A percentile compares a stretch with the other conserved stretches of the same genome.
These are phyloP conservation scores for Ceratocystis alfenasii DNA, from an alignment of 2,329 filamentous ascomycete species.

Conservation along the genomic window DNA sequence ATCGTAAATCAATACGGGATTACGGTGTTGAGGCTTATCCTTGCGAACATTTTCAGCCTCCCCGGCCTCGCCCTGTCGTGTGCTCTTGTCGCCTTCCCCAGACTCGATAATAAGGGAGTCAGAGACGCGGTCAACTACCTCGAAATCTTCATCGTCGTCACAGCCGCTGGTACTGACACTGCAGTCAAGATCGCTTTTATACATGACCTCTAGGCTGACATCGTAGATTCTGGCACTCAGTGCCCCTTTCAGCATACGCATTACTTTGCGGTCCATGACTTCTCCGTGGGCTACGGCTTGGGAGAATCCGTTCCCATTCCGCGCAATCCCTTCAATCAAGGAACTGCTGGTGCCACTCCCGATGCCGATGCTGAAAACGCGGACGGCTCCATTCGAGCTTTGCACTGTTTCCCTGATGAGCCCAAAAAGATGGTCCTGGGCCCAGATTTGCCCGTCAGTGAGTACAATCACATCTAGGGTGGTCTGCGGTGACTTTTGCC, in stretches of 20 bases:
- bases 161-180: neutral
- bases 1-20: constrained; percentile 51
- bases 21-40: constrained; percentile 10
- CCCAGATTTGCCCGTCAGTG: constrained; percentile 46
- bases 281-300: constrained; percentile 52
- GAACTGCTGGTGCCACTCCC: constrained; percentile 40
- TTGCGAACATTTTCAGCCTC: constrained; percentile 25
- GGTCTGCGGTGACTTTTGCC: constrained; percentile 34
- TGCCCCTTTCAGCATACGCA: constrained; percentile 63
- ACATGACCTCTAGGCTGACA: constrained; percentile 52
- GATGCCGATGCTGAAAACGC: constrained; percentile 46
- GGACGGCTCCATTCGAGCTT: constrained; percentile 34
- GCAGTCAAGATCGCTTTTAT: constrained; percentile 28
- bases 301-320: constrained; percentile 44
- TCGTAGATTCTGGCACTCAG: constrained; percentile 54
- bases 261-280: constrained; percentile 55
- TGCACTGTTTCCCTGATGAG: constrained; percentile 35
- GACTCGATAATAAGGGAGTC: constrained; percentile 36
- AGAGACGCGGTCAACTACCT: constrained; percentile 48
- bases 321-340: constrained; percentile 43
- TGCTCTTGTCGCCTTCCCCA: constrained; percentile 5
- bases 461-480: constrained; percentile 44
- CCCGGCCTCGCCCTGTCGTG: constrained; percentile 20
- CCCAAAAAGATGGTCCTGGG: constrained; percentile 33
- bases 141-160: constrained; percentile 42